phyloP scores from a whole-genome alignment of 306 rosid genomes.

The Fragaria vesca region DNA sequence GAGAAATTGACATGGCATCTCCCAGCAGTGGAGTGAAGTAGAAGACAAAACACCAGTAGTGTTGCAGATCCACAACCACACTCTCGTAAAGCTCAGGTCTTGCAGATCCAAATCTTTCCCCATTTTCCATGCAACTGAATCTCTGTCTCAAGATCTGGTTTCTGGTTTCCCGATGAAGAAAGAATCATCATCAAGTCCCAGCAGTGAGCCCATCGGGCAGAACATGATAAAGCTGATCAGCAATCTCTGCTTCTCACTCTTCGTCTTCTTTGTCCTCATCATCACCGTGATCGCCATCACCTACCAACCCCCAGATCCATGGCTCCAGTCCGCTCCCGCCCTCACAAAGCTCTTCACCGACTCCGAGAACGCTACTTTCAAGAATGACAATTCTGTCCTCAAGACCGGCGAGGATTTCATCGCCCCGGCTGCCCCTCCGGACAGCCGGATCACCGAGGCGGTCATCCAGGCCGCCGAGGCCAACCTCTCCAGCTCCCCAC shows the following conservation, averaged over 20 bases:
- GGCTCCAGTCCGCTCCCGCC: conserved; percentile 93
- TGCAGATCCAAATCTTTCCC: too few relatives aligned
- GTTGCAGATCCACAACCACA: too few relatives aligned
- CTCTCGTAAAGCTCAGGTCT: too few relatives aligned
- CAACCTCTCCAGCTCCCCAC: conserved; percentile 33
- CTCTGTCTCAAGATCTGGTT: too few relatives aligned
- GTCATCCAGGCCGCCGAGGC: conserved; percentile 54
- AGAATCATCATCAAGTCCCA: conserved; percentile 43
- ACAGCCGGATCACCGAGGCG: conserved; percentile 50
- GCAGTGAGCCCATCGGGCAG: conserved; percentile 78
- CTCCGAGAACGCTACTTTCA: conserved; percentile 79
- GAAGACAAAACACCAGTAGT: background rate
- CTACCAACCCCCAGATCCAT: conserved; percentile 97
- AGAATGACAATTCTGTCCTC: conserved; percentile 64
- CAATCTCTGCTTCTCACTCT: conserved; percentile 83
- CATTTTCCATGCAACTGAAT: too few relatives aligned
- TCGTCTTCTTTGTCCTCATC: conserved; percentile 80
- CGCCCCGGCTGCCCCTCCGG: conserved; percentile 35
- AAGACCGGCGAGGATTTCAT: conserved; percentile 82
- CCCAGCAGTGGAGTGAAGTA: background rate
- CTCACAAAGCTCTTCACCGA: conserved; percentile 79
- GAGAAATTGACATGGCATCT: background rate
- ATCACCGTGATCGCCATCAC: conserved; percentile 92
- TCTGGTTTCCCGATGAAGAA: conserved; percentile 30
- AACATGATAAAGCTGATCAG: conserved; percentile 80